Conservation (phyloP, 2,329 filamentous ascomycete species). For the Sporothrix humicola region DNA sequence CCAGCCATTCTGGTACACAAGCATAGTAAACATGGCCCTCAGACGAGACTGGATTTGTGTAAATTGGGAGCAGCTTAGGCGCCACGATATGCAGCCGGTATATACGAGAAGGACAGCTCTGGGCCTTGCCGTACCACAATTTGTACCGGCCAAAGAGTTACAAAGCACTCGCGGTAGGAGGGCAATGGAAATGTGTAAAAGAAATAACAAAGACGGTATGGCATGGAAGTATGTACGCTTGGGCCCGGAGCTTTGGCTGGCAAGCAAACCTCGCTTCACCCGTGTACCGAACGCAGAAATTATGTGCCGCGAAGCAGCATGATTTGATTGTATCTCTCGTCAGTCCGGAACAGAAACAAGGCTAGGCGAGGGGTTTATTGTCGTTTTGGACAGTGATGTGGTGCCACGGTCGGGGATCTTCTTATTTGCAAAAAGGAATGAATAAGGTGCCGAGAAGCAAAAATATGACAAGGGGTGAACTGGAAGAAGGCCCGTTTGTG, state of each 20-base stretch:
- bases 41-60: background rate
- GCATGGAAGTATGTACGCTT: background rate
- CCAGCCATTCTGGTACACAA: background rate
- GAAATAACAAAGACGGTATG: background rate
- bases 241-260: background rate
- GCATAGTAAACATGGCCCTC: background rate
- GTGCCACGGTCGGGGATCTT: slow-evolving; percentile 4
- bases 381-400: slow-evolving; percentile 1
- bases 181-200: background rate
- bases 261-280: background rate
- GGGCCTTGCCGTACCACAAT: background rate
- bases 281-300: background rate
- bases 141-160: no score
- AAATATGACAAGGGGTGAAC: background rate
- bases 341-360: background rate
- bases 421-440: slow-evolving; percentile 2
- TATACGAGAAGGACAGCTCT: background rate
- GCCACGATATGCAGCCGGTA: background rate
- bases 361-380: background rate
- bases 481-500: background rate
- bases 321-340: background rate
- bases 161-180: no score
- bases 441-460: background rate
- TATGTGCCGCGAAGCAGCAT: slow-evolving; percentile 12
- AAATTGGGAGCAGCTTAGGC: background rate